A percentile compares a stretch with the other conserved stretches of the same genome.
Conservation (phyloP, 352 stramenopile species). For the Peronospora tabacina region DNA sequence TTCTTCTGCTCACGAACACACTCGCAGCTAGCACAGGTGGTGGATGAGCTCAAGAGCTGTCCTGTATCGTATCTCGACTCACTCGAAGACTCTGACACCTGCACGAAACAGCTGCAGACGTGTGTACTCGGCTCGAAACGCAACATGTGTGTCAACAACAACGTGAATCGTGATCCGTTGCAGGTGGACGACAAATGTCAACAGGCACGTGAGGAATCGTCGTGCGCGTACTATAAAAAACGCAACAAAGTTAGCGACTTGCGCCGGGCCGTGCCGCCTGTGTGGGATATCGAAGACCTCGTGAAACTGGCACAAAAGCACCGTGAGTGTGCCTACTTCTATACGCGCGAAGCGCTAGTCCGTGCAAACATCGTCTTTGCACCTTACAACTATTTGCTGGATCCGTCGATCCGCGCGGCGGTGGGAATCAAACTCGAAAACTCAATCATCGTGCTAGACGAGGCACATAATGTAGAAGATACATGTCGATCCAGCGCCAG, state of each 20-base stretch:
- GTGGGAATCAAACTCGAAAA: slow-evolving; percentile 66
- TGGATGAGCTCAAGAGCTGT: slow-evolving; percentile 75
- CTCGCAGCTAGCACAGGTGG: slow-evolving; percentile 75
- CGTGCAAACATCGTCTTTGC: slow-evolving; percentile 77
- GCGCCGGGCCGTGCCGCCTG: slow-evolving; percentile 35
- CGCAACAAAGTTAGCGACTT: slow-evolving; percentile 33
- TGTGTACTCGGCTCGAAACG: slow-evolving; percentile 72
- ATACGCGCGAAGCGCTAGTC: slow-evolving; percentile 39
- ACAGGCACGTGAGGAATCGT: slow-evolving; percentile 23
- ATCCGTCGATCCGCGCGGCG: slow-evolving; percentile 63
- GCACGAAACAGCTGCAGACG: slow-evolving; percentile 56
- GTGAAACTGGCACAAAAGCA: slow-evolving; percentile 63
- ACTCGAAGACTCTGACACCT: slow-evolving; percentile 27
- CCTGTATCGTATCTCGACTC: slow-evolving; percentile 49
- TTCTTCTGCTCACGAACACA: slow-evolving; percentile 87
- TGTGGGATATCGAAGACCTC: slow-evolving; percentile 86
- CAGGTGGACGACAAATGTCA: slow-evolving; percentile 77
- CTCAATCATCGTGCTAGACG: slow-evolving; percentile 75
- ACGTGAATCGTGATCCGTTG: slow-evolving; percentile 49
- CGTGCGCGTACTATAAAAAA: slow-evolving; percentile 33
- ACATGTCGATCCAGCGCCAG: slow-evolving; percentile 74
- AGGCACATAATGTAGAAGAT: slow-evolving; percentile 86
- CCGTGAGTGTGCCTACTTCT: slow-evolving; percentile 76
- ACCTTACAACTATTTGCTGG: slow-evolving; percentile 85
- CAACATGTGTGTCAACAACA: slow-evolving; percentile 73